Evolutionary conservation across 2,329 filamentous ascomycete genomes (phyloP).

Genomic region (Talaromyces sp.): DNA sequence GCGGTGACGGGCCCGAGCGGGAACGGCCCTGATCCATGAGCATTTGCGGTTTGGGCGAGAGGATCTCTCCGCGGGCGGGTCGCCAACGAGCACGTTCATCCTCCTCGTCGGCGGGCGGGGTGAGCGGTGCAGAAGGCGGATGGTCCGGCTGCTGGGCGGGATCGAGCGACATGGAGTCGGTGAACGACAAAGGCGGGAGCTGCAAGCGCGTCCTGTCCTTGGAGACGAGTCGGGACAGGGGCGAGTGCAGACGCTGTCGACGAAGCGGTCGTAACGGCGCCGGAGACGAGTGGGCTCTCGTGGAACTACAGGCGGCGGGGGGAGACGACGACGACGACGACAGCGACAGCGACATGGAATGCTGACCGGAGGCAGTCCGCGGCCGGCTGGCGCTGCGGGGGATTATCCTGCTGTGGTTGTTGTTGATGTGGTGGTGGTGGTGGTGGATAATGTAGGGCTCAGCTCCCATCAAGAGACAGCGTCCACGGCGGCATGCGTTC

Average conservation of each 20-base stretch:
- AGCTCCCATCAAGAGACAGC: not conserved
- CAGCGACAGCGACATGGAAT: not conserved
- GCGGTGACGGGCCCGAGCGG: slow-evolving; percentile 21
- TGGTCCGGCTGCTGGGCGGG: slow-evolving; percentile 19
- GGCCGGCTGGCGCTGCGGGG: not conserved
- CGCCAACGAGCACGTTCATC: slow-evolving; percentile 32
- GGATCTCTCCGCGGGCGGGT: slow-evolving; percentile 17
- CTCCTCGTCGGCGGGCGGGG: slow-evolving; percentile 35
- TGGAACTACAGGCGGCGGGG: not conserved
- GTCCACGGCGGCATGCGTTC: not conserved
- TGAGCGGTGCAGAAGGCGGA: slow-evolving; percentile 31
- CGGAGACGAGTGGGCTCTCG: slow-evolving; percentile 5
- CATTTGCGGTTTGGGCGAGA: slow-evolving; percentile 17
- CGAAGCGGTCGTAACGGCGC: slow-evolving; percentile 6
- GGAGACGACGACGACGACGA: not conserved
- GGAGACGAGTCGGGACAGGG: slow-evolving; percentile 4
- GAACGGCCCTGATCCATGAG: slow-evolving; percentile 25
- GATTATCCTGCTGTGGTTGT: not conserved
- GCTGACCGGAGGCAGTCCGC: not conserved
- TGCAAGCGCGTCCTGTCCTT: slow-evolving; percentile 4
- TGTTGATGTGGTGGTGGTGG: not conserved
- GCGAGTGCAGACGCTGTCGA: slow-evolving; percentile 2
- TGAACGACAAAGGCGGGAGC: not conserved
- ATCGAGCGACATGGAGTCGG: slow-evolving; percentile 2
- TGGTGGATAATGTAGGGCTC: not conserved